Evolutionary conservation across 257 asterid genomes (phyloP), one percentile per base, ranked within the genome.

Genomic region (Parsonsia alboflavescens): DNA sequence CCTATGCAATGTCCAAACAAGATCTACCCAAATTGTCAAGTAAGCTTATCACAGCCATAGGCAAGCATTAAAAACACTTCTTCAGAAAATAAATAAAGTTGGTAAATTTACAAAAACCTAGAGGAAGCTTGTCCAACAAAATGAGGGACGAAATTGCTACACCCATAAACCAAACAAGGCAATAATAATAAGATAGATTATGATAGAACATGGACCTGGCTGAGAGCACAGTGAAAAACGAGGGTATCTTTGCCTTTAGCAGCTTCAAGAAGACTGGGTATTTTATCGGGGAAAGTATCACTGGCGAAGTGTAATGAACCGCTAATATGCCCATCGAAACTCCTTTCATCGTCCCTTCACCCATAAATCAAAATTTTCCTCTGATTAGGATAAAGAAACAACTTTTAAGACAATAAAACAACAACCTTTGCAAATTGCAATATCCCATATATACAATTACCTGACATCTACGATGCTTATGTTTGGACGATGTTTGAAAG

Each of bases 161-260:
- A 4, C 70, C 50, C 28, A 58, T 42, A 48, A 19, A 2, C 28
- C 28, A 48, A 53, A 28, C 3, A 72, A 7, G 66, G 7, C 6
- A 10, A 39, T 2, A 63, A 24, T 4, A 39, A 3, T 44, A 33
- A 73, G 19, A 12, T 6, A 24, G 16, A 50, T n/a, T 50, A 28
- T 63, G 30, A 39, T 46, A 9, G 44, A 17, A 67, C 64, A 64
- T 5, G 17, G 28, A 92, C 99, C 99, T 94, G 99, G 89, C 99
- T 94, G 57, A 94, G 96, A 77, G 99, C 99, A 73, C 99, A 94
- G 74, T 94, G 99, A 81, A 94, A 94, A 71, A 94, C 90, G 46
- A 94, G 92, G 74, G 99, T 90, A 73, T 94, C 99, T 86, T 92
- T 94, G 78, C 81, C 95, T 71, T 89, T 82, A 46, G 93, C 83